Conservation (phyloP, 2,329 filamentous ascomycete genomes). For the Hypoxylon sp. region DNA sequence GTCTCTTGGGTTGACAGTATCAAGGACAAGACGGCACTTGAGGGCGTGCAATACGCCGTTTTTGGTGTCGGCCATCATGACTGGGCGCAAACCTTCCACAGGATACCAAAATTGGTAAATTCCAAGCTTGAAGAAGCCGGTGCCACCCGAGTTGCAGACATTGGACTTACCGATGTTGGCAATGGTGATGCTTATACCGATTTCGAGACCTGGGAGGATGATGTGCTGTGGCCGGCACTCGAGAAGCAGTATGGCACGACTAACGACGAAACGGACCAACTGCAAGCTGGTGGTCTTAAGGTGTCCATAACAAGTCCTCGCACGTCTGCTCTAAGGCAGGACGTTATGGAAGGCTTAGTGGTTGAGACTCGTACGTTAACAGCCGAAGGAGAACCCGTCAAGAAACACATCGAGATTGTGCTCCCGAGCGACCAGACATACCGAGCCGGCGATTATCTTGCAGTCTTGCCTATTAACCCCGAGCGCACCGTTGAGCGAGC, state of each 20-base stretch:
- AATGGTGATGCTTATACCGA: constrained; percentile 67
- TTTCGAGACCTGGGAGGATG: constrained; percentile 71
- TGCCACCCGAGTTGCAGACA: constrained; percentile 59
- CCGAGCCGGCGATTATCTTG: constrained; percentile 80
- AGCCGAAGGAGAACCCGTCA: constrained; percentile 63
- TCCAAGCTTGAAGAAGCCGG: constrained; percentile 60
- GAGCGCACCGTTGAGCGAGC: constrained; percentile 71
- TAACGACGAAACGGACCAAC: constrained; percentile 35
- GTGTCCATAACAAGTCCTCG: constrained; percentile 67
- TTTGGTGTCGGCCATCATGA: constrained; percentile 74
- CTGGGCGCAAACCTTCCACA: constrained; percentile 66
- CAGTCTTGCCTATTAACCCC: constrained; percentile 78
- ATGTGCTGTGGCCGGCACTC: constrained; percentile 64
- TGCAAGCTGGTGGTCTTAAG: constrained; percentile 51
- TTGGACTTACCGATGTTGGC: constrained; percentile 65
- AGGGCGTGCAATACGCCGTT: constrained; percentile 72
- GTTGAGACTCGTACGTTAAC: constrained; percentile 66
- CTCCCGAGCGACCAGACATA: constrained; percentile 76
- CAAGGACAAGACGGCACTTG: constrained; percentile 61
- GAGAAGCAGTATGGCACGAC: constrained; percentile 51
- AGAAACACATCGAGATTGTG: constrained; percentile 75
- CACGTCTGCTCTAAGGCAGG: constrained; percentile 70
- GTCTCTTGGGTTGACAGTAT: constrained; percentile 72
- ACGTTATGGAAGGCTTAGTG: constrained; percentile 72
- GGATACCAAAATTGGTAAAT: constrained; percentile 67